Conservation (phyloP, 805 yeast species). For the Candida odintsovae region DNA sequence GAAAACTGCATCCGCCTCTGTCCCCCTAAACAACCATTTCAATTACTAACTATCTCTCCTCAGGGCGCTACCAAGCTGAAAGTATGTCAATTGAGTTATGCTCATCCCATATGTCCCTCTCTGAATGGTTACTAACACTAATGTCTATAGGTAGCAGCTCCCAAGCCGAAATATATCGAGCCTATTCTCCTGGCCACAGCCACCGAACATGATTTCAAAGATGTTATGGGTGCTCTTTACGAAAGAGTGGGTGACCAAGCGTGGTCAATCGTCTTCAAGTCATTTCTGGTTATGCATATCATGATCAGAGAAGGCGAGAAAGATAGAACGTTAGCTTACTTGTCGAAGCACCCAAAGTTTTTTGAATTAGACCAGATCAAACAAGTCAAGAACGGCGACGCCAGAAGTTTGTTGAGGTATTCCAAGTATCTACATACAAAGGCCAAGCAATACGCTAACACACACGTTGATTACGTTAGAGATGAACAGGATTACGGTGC, state of each 20-base stretch:
- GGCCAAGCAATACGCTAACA: conserved; percentile 60
- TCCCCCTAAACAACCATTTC: neutral
- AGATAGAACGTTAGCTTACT: conserved; percentile 63
- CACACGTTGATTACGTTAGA: conserved; percentile 72
- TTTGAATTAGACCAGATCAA: conserved; percentile 38
- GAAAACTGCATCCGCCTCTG: neutral
- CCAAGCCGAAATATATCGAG: conserved; percentile 92
- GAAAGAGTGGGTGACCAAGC: conserved; percentile 68
- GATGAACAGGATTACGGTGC: conserved; percentile 44
- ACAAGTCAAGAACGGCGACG: conserved; percentile 37
- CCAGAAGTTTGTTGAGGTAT: conserved; percentile 57
- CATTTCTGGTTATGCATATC: conserved; percentile 78
- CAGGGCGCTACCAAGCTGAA: conserved; percentile 68
- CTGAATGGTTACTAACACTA: conserved; percentile 1
- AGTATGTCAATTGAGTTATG: conserved; percentile 14
- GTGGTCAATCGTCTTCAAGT: conserved; percentile 88
- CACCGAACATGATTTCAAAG: conserved; percentile 43
- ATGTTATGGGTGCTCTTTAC: conserved; percentile 61
- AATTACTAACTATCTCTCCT: conserved; percentile 3
- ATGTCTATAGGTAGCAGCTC: conserved; percentile 77
- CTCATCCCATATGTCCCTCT: neutral
- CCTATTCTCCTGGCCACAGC: conserved; percentile 63
- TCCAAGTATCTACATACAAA: conserved; percentile 64
- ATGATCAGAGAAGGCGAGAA: conserved; percentile 90
- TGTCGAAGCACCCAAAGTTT: conserved; percentile 43